A percentile compares a stretch with the other conserved stretches of the same genome.
Conservation (phyloP, 805 yeast species). For the Candida parachauliodes region DNA sequence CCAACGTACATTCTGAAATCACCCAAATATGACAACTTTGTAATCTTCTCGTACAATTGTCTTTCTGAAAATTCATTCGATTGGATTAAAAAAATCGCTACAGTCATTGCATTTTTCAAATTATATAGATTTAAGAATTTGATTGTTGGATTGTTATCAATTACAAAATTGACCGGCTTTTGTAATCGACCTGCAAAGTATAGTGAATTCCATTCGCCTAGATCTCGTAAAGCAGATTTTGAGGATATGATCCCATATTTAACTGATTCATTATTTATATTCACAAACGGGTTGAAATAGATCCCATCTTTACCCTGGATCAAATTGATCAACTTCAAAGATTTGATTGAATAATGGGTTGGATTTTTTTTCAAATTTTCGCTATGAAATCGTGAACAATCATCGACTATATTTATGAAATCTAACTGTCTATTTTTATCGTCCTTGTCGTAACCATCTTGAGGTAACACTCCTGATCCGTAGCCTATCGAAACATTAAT, state of each 20-base stretch:
- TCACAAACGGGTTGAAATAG: conserved; percentile 88
- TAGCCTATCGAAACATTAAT: conserved; percentile 83
- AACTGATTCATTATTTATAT: conserved; percentile 46
- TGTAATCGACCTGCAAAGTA: conserved; percentile 92
- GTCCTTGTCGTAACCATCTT: conserved; percentile 36
- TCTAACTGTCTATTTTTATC: conserved; percentile 59
- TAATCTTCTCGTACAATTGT: conserved; percentile 72
- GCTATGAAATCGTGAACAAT: conserved; percentile 74
- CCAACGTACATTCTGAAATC: conserved; percentile 82
- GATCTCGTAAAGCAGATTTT: conserved; percentile 58
- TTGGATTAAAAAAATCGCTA: conserved; percentile 55
- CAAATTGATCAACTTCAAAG: conserved; percentile 14
- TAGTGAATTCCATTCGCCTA: conserved; percentile 79
- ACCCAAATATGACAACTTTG: conserved; percentile 81
- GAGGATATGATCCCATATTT: conserved; percentile 86
- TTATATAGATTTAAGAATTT: conserved; percentile 72
- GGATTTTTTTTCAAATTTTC: conserved; percentile 65
- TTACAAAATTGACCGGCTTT: conserved; percentile 79
- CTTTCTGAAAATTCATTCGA: conserved; percentile 45
- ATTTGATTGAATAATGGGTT: conserved; percentile 69
- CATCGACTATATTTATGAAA: conserved; percentile 75
- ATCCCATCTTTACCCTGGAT: conserved; percentile 72
- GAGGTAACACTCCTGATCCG: conserved; percentile 91
- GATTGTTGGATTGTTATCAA: conserved; percentile 55
- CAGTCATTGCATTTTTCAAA: conserved; percentile 69